A percentile compares a stretch with the other conserved stretches of the same genome.
Evolutionary conservation across 106 monocot species (phyloP).

Genomic region (Phalaenopsis aphrodite): DNA sequence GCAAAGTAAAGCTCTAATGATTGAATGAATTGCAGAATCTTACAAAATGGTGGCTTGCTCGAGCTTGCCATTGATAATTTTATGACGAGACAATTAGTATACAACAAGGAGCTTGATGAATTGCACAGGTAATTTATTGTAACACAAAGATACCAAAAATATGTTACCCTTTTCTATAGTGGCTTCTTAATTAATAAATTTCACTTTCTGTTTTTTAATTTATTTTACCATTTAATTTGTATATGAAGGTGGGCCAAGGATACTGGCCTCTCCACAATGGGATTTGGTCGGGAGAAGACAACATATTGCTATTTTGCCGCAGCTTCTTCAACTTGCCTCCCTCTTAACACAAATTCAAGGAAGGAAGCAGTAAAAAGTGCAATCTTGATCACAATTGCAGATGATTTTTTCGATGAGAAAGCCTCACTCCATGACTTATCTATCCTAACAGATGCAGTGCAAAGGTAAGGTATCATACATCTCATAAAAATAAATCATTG

Average conservation of each 20-base stretch:
- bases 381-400: conserved; percentile 17
- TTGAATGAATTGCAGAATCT: too few species aligned
- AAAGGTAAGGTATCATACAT: conserved; percentile 12
- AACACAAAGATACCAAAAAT: too few species aligned
- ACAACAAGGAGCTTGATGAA: too few species aligned
- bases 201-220: neutral
- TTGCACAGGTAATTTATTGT: too few species aligned
- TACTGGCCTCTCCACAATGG: conserved; percentile 12
- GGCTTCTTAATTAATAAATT: neutral
- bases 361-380: conserved; percentile 10
- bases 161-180: neutral
- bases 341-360: conserved; percentile 2
- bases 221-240: too few species aligned
- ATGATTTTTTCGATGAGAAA: conserved; percentile 33
- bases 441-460: conserved; percentile 10
- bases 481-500: too few species aligned
- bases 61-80: too few species aligned
- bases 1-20: too few species aligned
- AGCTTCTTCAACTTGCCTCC: neutral
- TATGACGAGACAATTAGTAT: too few species aligned
- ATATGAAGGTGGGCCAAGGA: conserved; percentile 25
- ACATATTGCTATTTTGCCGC: conserved; percentile 13
- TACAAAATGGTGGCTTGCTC: too few species aligned
- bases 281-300: conserved; percentile 28
- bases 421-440: conserved; percentile 20